phyloP scores from a whole-genome alignment of 2,329 filamentous ascomycete species.

The Fulvia fulva region DNA sequence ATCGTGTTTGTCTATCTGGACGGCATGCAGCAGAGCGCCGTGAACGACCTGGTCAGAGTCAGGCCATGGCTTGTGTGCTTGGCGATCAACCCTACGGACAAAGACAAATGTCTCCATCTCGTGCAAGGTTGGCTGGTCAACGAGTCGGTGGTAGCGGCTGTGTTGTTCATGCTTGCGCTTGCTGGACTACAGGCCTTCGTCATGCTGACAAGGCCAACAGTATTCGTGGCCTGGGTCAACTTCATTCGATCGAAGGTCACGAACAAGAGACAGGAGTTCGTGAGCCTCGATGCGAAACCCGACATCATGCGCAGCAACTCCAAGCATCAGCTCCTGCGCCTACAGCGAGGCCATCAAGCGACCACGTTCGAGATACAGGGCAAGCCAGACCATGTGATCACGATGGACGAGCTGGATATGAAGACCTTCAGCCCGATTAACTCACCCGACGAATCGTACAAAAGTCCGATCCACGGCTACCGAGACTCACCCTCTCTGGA shows the following conservation, averaged over 20 bases:
- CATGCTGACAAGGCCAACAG: conserved; percentile 76
- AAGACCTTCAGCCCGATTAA: conserved; percentile 9
- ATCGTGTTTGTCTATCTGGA: conserved; percentile 87
- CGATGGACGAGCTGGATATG: conserved; percentile 18
- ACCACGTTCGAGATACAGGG: conserved; percentile 34
- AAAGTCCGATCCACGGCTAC: conserved; percentile 10
- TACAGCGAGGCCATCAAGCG: conserved; percentile 27
- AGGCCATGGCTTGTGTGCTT: conserved; percentile 70
- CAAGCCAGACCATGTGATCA: conserved; percentile 14
- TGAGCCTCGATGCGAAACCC: conserved; percentile 69
- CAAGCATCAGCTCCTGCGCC: conserved; percentile 20
- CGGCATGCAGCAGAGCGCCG: conserved; percentile 58
- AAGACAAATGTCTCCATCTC: conserved; percentile 60
- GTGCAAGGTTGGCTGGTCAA: conserved; percentile 64
- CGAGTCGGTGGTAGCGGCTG: conserved; percentile 72
- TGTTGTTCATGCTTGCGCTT: conserved; percentile 77
- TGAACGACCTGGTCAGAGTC: conserved; percentile 55
- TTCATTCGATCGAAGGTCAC: conserved; percentile 50
- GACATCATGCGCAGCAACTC: conserved; percentile 22
- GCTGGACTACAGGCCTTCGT: conserved; percentile 78
- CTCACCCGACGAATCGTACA: conserved; percentile 16
- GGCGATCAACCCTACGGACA: conserved; percentile 54
- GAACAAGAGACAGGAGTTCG: conserved; percentile 70
- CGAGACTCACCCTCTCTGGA: conserved; percentile 1
- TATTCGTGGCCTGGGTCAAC: conserved; percentile 79